A percentile compares a stretch with the other conserved stretches of the same genome.
Evolutionary conservation across 176 grass and related monocot species (phyloP).

Genomic region (Sorghum bicolor): DNA sequence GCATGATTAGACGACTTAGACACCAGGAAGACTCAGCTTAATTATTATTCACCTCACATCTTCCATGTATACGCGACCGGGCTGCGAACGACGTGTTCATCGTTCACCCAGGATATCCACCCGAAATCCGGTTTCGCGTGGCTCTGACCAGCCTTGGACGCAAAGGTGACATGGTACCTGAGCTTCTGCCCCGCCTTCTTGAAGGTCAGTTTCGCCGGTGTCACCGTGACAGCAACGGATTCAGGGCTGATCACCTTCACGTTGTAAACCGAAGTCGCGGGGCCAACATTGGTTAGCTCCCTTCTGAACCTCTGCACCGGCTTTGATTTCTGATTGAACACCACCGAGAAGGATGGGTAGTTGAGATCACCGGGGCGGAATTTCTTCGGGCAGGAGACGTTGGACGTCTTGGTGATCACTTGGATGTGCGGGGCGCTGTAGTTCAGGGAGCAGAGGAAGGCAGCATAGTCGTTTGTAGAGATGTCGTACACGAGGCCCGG

Average conservation of each 20-base stretch:
- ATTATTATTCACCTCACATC: conserved; percentile 40
- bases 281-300: conserved; percentile 81
- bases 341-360: conserved; percentile 83
- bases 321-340: conserved; percentile 52
- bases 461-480: conserved; percentile 62
- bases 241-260: conserved; percentile 59
- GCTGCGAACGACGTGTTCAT: conserved; percentile 57
- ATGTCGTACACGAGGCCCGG: conserved; percentile 85
- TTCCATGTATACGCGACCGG: conserved; percentile 79
- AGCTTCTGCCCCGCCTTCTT: conserved; percentile 65
- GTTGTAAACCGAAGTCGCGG: conserved; percentile 49
- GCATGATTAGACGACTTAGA: neutral
- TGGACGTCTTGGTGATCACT: conserved; percentile 67
- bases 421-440: conserved; percentile 67
- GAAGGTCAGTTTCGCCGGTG: conserved; percentile 61
- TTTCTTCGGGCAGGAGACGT: conserved; percentile 58
- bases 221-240: conserved; percentile 50
- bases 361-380: conserved; percentile 79
- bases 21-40: neutral
- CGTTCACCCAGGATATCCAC: conserved; percentile 72
- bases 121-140: conserved; percentile 50
- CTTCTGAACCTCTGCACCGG: conserved; percentile 52
- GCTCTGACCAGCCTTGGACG: conserved; percentile 31
- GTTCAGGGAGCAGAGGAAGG: conserved; percentile 85
- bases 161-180: conserved; percentile 71